Evolutionary conservation across 257 asterid genomes (phyloP).

Genomic region (Solanum ahanhuiri): DNA sequence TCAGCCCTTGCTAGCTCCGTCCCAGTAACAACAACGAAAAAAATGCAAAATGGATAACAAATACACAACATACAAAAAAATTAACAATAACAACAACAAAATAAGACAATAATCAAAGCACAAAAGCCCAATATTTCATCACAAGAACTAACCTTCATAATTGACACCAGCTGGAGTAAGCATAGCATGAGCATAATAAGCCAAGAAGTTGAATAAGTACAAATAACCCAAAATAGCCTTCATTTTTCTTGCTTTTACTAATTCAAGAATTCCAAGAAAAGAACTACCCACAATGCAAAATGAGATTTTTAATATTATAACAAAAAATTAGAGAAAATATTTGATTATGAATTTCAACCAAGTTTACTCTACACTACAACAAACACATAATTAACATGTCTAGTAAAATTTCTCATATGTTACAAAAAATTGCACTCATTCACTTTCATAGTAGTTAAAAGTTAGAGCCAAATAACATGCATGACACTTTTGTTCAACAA

Average conservation of each 20-base stretch:
- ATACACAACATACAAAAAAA: not conserved
- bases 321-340: not conserved
- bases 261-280: conserved; percentile 2
- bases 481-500: conserved; percentile 45
- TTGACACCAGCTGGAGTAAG: conserved; percentile 86
- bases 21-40: not conserved
- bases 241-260: conserved; percentile 21
- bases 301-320: not conserved
- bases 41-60: not conserved
- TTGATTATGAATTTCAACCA: not conserved
- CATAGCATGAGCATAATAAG: conserved; percentile 40
- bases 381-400: not conserved
- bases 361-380: not conserved
- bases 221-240: conserved; percentile 18
- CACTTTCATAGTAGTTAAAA: conserved; percentile 27
- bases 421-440: conserved; percentile 8
- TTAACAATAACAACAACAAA: not conserved
- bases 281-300: not conserved
- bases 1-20: not conserved
- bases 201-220: conserved; percentile 30
- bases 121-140: not conserved
- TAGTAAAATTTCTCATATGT: not conserved
- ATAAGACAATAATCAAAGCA: not conserved
- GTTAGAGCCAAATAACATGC: conserved; percentile 37
- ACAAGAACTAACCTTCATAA: conserved; percentile 51